Conservation (phyloP, 805 yeast species). For the Metschnikowia arizonensis region DNA sequence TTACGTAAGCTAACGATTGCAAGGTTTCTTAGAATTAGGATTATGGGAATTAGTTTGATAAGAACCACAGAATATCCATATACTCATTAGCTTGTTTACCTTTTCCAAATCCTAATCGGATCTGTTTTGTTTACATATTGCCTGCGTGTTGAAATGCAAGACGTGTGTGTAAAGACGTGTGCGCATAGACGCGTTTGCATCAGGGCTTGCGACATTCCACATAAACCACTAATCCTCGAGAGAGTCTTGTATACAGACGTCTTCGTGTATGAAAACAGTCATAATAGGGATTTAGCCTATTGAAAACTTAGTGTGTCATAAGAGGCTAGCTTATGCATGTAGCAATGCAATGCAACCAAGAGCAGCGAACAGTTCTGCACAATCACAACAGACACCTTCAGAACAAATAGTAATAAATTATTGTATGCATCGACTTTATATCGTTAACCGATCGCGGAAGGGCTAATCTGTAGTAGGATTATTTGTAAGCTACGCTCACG, state of each 20-base stretch:
- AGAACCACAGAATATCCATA: not conserved
- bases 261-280: not conserved
- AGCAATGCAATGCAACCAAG: not conserved
- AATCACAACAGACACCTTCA: not conserved
- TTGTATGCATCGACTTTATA: not conserved
- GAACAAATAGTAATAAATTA: not conserved
- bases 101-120: not conserved
- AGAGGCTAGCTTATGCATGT: not conserved
- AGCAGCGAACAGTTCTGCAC: not conserved
- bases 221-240: not conserved
- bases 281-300: not conserved
- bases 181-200: not conserved
- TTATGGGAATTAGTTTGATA: not conserved
- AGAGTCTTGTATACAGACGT: not conserved
- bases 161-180: not conserved
- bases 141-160: not conserved
- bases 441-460: not conserved
- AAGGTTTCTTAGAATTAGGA: not conserved
- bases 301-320: not conserved
- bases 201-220: not conserved
- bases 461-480: not conserved
- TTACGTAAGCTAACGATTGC: not conserved
- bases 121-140: not conserved
- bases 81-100: not conserved
- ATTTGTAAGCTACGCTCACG: constrained; percentile 1